Conservation (phyloP, 208 protist genomes). For the Acanthamoeba triangularis region DNA sequence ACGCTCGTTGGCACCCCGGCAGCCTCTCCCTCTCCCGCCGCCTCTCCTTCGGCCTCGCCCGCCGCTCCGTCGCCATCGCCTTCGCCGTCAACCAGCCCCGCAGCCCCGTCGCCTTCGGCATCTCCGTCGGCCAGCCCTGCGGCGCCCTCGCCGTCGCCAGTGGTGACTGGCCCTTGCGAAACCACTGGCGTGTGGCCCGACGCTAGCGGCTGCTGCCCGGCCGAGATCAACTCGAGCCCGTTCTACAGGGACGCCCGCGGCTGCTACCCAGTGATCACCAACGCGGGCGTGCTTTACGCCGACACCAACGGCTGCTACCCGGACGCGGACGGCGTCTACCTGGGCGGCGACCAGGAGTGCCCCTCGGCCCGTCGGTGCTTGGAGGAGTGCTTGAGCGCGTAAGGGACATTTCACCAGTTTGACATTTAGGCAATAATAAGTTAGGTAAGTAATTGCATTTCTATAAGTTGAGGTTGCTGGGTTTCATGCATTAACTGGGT, state of each 20-base stretch:
- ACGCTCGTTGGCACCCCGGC: too few relatives aligned
- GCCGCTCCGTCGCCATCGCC: neutral
- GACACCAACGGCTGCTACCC: slow-evolving; percentile 49
- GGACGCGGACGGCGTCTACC: neutral
- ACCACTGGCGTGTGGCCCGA: slow-evolving; percentile 17
- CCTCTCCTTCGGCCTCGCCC: neutral
- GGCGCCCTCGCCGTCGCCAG: neutral
- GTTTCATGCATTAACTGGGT: too few relatives aligned
- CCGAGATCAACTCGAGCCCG: neutral
- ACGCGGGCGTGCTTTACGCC: slow-evolving; percentile 17
- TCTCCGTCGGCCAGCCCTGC: neutral
- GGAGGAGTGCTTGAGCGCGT: neutral
- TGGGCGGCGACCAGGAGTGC: slow-evolving; percentile 16
- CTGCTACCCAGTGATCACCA: slow-evolving; percentile 45
- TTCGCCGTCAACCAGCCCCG: neutral
- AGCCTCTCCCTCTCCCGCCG: neutral
- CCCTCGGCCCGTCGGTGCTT: neutral
- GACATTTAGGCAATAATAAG: too few relatives aligned
- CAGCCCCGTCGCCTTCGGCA: neutral
- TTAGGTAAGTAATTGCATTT: too few relatives aligned
- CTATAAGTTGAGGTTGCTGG: too few relatives aligned
- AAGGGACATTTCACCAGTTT: too few relatives aligned
- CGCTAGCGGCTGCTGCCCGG: slow-evolving; percentile 14
- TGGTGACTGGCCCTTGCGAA: neutral
- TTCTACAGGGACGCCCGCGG: slow-evolving; percentile 40